Percentiles rank a stretch among this genome's conserved stretches.
phyloP scores from a whole-genome alignment of 2,329 filamentous ascomycete genomes.

The Talaromyces sp. region DNA sequence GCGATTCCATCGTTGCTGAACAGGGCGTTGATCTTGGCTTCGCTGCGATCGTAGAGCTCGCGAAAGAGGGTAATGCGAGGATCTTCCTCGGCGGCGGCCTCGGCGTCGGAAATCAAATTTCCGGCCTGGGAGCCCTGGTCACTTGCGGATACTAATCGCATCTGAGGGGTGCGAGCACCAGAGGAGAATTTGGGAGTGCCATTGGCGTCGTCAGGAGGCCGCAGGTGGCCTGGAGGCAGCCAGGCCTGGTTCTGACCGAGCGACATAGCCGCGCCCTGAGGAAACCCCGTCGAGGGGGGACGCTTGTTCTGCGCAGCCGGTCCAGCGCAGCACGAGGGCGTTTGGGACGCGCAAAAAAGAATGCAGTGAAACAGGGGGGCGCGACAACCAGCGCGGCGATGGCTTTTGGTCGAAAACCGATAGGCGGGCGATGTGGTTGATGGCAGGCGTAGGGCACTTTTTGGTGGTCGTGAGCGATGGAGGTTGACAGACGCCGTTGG shows the following conservation, averaged over 20 bases:
- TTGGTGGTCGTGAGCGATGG: constrained; percentile 32
- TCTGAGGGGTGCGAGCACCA: constrained; percentile 40
- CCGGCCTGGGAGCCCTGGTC: constrained; percentile 43
- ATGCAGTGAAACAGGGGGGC: constrained; percentile 20
- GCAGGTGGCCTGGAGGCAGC: constrained; percentile 56
- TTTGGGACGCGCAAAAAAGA: constrained; percentile 25
- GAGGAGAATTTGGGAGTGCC: constrained; percentile 38
- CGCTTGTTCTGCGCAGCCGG: constrained; percentile 32
- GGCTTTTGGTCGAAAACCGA: constrained; percentile 26
- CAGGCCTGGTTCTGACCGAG: constrained; percentile 64
- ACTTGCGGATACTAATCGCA: constrained; percentile 35
- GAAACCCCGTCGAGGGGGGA: constrained; percentile 41
- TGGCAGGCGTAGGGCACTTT: constrained; percentile 33
- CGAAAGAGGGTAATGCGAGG: constrained; percentile 66
- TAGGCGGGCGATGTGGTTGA: constrained; percentile 30
- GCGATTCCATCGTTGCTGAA: constrained; percentile 50
- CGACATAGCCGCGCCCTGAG: constrained; percentile 52
- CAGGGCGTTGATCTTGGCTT: constrained; percentile 70
- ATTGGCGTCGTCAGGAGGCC: constrained; percentile 57
- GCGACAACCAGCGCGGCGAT: constrained; percentile 21
- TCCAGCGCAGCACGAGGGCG: constrained; percentile 21
- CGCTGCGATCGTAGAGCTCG: constrained; percentile 69
- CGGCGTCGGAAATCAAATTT: constrained; percentile 45
- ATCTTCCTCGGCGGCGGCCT: constrained; percentile 62
- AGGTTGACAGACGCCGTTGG: constrained; percentile 9